A percentile compares a stretch with the other conserved stretches of the same genome.
Conservation (phyloP, 208 protist species). For the Leishmania mexicana region DNA sequence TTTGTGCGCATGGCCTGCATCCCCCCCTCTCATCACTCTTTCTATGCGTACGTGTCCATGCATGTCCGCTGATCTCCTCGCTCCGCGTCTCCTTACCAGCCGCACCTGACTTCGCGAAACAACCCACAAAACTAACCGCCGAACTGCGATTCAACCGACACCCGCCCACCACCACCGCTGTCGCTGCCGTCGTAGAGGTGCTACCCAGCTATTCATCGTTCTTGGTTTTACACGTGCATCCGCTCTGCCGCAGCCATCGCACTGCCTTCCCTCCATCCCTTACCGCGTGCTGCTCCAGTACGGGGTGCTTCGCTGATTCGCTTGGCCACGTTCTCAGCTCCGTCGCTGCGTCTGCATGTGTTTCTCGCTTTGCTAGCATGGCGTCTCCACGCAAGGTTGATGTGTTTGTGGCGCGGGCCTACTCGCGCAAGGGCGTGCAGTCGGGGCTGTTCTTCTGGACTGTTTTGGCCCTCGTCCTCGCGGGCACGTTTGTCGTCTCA, state of each 20-base stretch:
- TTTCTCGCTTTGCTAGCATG: conserved; percentile 1
- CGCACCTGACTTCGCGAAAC: not conserved
- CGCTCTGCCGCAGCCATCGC: too few relatives aligned
- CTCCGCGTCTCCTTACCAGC: not conserved
- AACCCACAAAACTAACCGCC: not conserved
- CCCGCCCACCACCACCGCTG: not conserved
- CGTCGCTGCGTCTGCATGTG: not conserved
- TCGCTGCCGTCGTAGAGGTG: not conserved
- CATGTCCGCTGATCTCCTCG: not conserved
- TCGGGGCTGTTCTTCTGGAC: conserved; percentile 21
- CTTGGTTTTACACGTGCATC: not conserved
- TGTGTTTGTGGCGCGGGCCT: conserved; percentile 1
- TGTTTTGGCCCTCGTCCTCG: conserved; percentile 19
- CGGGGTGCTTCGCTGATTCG: not conserved
- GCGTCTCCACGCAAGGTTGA: not conserved
- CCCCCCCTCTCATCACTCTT: not conserved
- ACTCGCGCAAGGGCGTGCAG: conserved; percentile 8
- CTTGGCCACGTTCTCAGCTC: not conserved
- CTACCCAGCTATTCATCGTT: not conserved
- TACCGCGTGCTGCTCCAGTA: not conserved
- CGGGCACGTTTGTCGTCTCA: conserved; percentile 17
- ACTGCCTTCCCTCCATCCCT: not conserved
- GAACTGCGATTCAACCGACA: not conserved
- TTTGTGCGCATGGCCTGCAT: not conserved
- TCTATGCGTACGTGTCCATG: not conserved